Evolutionary conservation across 352 stramenopile species (phyloP), one percentile per base, ranked within the genome.

Genomic region (Globisporangium radiosum): DNA sequence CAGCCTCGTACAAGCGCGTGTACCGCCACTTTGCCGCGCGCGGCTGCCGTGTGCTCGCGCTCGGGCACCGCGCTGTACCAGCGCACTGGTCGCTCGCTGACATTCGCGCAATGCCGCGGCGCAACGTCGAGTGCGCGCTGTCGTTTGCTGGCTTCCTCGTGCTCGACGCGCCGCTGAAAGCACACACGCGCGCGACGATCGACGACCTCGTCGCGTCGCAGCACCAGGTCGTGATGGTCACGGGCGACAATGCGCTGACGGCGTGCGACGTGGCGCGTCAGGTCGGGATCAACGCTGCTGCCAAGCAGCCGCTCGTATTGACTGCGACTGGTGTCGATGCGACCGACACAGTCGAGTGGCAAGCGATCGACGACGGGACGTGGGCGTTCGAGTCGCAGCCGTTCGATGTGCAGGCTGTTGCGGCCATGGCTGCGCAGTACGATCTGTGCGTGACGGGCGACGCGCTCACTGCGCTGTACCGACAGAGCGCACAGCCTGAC

Each of bases 181-280:
- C 69, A 42, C 85, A 98, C 72, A 97, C 92, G 11, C 81, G 73
- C 49, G 64, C 75, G 5, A 87, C 95, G 13, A 82, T 98, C 37
- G 66, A 75, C 15, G 78, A 97, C 61, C 73, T 99, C 6, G 57
- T 76, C 25, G 61, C 57, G 9, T 90, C 84, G 38, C 75, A 82
- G 15, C 90, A 98, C 65, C 59, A 77, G 37, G 70, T 91, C 15
- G 77, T 95, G 8, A 98, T 99, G 72, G 97, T 98, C 67, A 99
- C 96, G 2, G 96, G 96, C 42, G 96, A 99, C 70, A 90, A 90
- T 44, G 71, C 90, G 5, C 78, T 98, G 33, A 99, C 96, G 33
- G 95, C 95, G 2, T 88, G 76, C 36, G 87, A 98, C 59, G 93
- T 98, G n/a, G 92, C 92, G 7, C 69, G 76, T 9, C 78, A 96